Base-by-base conservation (phyloP, 108 stramenopile species). In the Cyclotella distinguenda region DNA sequence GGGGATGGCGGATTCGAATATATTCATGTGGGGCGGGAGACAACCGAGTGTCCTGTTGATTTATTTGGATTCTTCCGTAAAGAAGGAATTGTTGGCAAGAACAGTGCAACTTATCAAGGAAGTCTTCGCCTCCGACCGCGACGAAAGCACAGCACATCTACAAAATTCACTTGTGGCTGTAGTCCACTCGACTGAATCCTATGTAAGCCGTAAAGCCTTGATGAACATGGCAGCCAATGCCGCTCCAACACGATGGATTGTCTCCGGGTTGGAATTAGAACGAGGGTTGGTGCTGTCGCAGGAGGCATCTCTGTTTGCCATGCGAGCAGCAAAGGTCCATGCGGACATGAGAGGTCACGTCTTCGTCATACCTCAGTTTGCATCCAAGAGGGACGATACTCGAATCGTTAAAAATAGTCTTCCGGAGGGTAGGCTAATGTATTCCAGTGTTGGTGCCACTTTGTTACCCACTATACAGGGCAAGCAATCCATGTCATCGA, bases 141-240 rank as follows among this genome's bases (percentile, higher is more conserved):
- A 30, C 6, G 13, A 49, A 33, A 27, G 19, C 15, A 23, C 58
- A 31, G 38, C 48, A 2, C 64, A 76, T 44, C 48, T 81, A 27
- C 75, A 86, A 25, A 66, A 74, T 47, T 74, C 73, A 38, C 69
- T 91, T 4, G 77, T 90, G 39, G 81, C 77, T 1, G 80, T 74
- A 8, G 62, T 91, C 11, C 66, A 82, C 25, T 68, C 58, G 9
- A 58, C 74, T 26, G 61, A 79, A 18, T 46, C 54, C 7, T 26
- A 55, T 3, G 60, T 87, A 10, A 95, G 89, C 60, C 84, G 87
- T 6, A 95, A 92, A 57, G 83, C 86, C 5, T 63, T 95, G 21
- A 54, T 89, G 52, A 95, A 95, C 54, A 95, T 95, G 94, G 94
- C 90, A 4, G 67, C 73, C 4, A 83, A 87, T 56, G 85, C 83